Evolutionary conservation across 805 yeast genomes (phyloP), one percentile per base, ranked within the genome.

Genomic region (Scheffersomyces coipomensis): DNA sequence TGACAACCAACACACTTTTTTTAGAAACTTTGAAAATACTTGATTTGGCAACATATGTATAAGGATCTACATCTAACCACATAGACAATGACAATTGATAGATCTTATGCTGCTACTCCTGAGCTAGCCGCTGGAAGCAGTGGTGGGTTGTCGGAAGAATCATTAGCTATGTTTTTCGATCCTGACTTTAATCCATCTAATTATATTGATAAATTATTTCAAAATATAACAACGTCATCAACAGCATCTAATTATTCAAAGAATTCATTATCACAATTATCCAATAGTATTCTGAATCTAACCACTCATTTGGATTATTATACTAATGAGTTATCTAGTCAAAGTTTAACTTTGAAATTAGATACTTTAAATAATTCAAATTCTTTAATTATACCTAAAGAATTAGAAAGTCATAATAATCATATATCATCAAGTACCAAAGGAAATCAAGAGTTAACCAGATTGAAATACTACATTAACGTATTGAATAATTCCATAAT

Each of bases 131-230:
- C n/a, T n/a, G n/a, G n/a, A n/a, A n/a, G n/a, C n/a, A 13, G 8
- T 8, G 5, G 13, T 7, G n/a, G n/a, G 5, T 8, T 25, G 9
- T 13, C 32, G n/a, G 55, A 53, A 38, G 76, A 77, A 12, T 68
- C 82, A 1, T 58, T 83, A 3, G 62, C 78, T 10, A 83, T 84
- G 80, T 85, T 85, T 64, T 80, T 82, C 44, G 87, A 83, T 45
- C 76, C 73, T 16, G 78, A 75, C 19, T 84, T 83, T 52, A 78
- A 75, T 13, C 85, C 88, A 1, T 75, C 78, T 39, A 78, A 77
- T 29, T 85, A 76, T 49, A 71, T 85, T 15, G 87, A 85, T 53
- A 81, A 85, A 2, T 60, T 84, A 12, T 71, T 79, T 43, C 65
- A 75, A 34, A 59, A 72, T 15, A 64, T 73, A 3, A 29, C 49